Evolutionary conservation across 2,329 filamentous ascomycete species (phyloP).

Genomic region (Microascus cirrosus): DNA sequence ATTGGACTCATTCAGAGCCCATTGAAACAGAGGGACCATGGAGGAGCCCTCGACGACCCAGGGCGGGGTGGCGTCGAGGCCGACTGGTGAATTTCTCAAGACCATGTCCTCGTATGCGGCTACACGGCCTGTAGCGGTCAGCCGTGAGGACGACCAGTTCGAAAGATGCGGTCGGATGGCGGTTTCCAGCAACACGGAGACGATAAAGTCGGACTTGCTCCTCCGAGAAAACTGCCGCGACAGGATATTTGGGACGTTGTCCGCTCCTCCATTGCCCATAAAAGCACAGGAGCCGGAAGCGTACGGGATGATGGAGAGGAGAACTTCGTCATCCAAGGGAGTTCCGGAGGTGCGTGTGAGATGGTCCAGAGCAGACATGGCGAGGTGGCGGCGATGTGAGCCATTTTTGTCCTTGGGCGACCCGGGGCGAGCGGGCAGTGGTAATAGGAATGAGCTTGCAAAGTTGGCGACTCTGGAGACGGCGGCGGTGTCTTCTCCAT

Average conservation of each 20-base stretch:
- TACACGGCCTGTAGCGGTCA: neutral
- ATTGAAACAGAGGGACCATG: conserved; percentile 35
- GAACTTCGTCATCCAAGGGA: neutral
- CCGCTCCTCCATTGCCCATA: neutral
- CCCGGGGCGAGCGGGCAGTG: neutral
- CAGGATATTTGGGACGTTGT: neutral
- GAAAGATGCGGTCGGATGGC: neutral
- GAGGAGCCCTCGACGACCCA: neutral
- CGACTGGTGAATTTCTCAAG: neutral
- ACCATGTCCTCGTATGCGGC: neutral
- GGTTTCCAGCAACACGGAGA: neutral
- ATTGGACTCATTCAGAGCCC: conserved; percentile 42
- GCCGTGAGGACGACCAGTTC: neutral
- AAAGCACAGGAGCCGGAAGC: neutral
- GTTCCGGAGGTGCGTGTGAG: neutral
- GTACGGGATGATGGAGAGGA: neutral
- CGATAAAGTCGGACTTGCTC: neutral
- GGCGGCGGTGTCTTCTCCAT: neutral
- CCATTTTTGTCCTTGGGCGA: neutral
- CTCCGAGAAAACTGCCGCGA: neutral
- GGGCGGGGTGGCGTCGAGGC: neutral
- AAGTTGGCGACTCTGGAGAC: neutral
- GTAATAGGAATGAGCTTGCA: neutral
- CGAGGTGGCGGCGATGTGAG: neutral
- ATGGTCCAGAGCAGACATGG: neutral